Evolutionary conservation across 805 yeast genomes (phyloP).

Genomic region (Teunomyces barrocoloradensis): DNA sequence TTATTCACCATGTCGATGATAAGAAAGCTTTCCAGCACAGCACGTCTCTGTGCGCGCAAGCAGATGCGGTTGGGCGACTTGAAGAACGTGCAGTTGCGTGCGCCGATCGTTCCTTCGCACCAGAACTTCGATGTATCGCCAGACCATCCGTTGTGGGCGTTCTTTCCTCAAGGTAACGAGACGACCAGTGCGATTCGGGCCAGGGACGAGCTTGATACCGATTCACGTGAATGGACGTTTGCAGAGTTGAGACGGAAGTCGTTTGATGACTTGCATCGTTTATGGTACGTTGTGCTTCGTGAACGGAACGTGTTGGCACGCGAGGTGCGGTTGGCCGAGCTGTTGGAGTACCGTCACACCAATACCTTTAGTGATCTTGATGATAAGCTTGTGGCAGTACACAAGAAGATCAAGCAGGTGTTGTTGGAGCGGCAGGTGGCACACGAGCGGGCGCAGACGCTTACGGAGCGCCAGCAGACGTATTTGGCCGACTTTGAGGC

Average conservation of each 20-base stretch:
- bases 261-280: slow-evolving; percentile 84
- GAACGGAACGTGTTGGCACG: slow-evolving; percentile 79
- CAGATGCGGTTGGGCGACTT: slow-evolving; percentile 20
- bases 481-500: slow-evolving; percentile 58
- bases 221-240: slow-evolving; percentile 80
- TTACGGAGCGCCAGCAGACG: slow-evolving; percentile 41
- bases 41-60: slow-evolving; percentile 9
- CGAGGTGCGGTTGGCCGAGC: slow-evolving; percentile 60
- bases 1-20: slow-evolving; percentile 5
- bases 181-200: slow-evolving; percentile 56
- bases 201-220: slow-evolving; percentile 47
- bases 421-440: slow-evolving; percentile 81
- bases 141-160: slow-evolving; percentile 94
- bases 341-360: slow-evolving; percentile 24
- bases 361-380: slow-evolving; percentile 42
- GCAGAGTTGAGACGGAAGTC: slow-evolving; percentile 88
- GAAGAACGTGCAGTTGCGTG: slow-evolving; percentile 54
- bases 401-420: slow-evolving; percentile 73
- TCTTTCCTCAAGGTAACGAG: slow-evolving; percentile 57
- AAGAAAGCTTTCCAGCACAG: slow-evolving; percentile 5
- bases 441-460: slow-evolving; percentile 54
- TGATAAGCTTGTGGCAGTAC: slow-evolving; percentile 33
- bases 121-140: slow-evolving; percentile 69
- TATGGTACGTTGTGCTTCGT: slow-evolving; percentile 85
- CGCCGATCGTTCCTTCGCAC: slow-evolving; percentile 84